These are phyloP conservation scores for Lodderomyces metapsilosis DNA, from an alignment of 1,139 yeast species.

Conservation along the genomic window DNA sequence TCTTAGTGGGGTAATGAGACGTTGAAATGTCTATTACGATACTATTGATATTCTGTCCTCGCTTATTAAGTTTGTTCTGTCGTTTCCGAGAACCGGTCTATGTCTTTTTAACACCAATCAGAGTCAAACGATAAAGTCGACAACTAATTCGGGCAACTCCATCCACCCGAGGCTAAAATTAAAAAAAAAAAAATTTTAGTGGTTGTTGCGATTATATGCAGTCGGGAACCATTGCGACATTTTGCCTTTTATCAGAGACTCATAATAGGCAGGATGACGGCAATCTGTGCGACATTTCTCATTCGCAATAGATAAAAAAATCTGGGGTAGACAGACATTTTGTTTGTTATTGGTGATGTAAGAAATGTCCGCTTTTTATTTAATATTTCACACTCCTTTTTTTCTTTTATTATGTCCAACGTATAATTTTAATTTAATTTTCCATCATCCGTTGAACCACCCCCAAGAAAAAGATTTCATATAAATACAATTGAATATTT, in stretches of 20 bases:
- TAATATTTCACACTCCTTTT: not conserved
- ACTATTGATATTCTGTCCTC: too few species aligned
- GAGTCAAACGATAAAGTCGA: not conserved
- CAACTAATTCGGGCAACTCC: conserved; percentile 1
- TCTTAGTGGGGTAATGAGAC: too few species aligned
- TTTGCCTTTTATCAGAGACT: not conserved
- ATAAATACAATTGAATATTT: not conserved
- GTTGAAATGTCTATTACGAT: too few species aligned
- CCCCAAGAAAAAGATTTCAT: too few species aligned
- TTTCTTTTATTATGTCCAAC: not conserved
- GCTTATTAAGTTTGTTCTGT: too few species aligned
- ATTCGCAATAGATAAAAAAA: too few species aligned
- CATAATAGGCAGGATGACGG: too few species aligned
- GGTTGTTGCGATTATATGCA: not conserved
- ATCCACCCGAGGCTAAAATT: not conserved
- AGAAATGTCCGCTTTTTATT: not conserved
- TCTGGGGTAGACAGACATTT: not conserved
- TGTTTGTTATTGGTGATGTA: not conserved
- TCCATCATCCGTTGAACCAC: too few species aligned
- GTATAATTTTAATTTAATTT: too few species aligned
- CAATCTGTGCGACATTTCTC: not conserved
- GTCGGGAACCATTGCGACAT: conserved; percentile 2
- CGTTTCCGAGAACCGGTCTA: not conserved
- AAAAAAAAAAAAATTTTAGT: not conserved
- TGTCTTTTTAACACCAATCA: not conserved